A percentile compares a stretch with the other conserved stretches of the same genome.
These are phyloP conservation scores for Stagonosporopsis rhizophila DNA, from an alignment of 2,329 filamentous ascomycete species.

Conservation along the genomic window DNA sequence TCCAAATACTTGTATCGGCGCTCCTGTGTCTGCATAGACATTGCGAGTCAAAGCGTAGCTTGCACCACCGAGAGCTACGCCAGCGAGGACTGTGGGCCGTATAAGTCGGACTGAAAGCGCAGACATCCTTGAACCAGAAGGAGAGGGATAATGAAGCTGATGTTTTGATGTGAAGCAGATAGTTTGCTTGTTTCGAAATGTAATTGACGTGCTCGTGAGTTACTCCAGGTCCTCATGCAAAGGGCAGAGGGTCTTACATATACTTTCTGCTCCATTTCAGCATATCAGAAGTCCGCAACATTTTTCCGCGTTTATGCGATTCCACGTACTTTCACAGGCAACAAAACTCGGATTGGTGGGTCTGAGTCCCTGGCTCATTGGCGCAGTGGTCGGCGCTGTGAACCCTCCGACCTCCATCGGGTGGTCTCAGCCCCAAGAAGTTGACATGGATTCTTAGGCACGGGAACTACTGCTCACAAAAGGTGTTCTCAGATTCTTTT, in stretches of 20 bases:
- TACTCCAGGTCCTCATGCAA: background rate
- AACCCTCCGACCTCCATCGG: background rate
- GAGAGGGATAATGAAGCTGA: background rate
- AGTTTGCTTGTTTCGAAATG: background rate
- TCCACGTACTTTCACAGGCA: background rate
- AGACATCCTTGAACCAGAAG: background rate
- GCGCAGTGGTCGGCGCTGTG: background rate
- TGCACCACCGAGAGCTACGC: conserved; percentile 1
- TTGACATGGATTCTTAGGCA: background rate
- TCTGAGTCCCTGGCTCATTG: background rate
- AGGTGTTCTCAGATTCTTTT: background rate
- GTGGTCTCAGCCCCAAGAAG: background rate
- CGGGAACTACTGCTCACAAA: too few relatives aligned
- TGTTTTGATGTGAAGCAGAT: background rate
- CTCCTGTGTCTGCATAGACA: conserved; percentile 19
- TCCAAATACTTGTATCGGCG: conserved; percentile 16
- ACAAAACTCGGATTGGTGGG: background rate
- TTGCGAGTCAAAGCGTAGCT: conserved; percentile 1
- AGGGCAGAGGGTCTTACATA: background rate
- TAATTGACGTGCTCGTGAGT: background rate
- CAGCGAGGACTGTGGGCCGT: conserved; percentile 2
- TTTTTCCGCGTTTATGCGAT: background rate
- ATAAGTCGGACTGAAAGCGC: background rate
- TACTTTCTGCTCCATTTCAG: background rate
- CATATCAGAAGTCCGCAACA: background rate